Conservation (phyloP, 2,329 filamentous ascomycete species). For the Alternaria gaisen region DNA sequence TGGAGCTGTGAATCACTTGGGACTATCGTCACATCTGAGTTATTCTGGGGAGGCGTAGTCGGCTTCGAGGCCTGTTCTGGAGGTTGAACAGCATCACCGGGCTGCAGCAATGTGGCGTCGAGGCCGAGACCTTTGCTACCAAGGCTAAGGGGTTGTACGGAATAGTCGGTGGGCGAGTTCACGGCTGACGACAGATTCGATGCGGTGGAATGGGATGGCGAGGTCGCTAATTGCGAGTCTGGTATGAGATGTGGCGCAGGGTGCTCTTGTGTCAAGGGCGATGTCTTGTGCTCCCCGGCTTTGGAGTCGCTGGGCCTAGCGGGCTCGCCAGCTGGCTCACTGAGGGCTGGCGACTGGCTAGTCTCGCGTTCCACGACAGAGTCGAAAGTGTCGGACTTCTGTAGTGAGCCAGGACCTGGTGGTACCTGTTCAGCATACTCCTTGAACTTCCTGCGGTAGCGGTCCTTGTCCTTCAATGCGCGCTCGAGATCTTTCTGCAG, state of each 20-base stretch:
- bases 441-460: conserved; percentile 89
- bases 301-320: conserved; percentile 30
- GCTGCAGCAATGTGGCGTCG: conserved; percentile 32
- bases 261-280: conserved; percentile 29
- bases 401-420: conserved; percentile 44
- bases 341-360: conserved; percentile 50
- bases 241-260: conserved; percentile 34
- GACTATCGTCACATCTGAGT: conserved; percentile 13
- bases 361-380: conserved; percentile 47
- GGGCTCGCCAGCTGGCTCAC: conserved; percentile 43
- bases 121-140: conserved; percentile 36
- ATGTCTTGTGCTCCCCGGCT: conserved; percentile 33
- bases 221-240: conserved; percentile 44
- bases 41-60: conserved; percentile 24
- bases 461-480: conserved; percentile 91
- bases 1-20: conserved; percentile 31
- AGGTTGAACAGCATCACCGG: conserved; percentile 18
- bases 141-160: conserved; percentile 41
- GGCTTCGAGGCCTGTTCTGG: conserved; percentile 20
- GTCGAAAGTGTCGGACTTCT: conserved; percentile 48
- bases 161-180: conserved; percentile 47
- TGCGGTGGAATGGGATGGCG: conserved; percentile 41
- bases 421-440: conserved; percentile 67
- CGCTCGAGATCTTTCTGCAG: conserved; percentile 94
- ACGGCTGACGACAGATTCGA: conserved; percentile 38